A percentile compares a stretch with the other conserved stretches of the same genome.
phyloP scores from a whole-genome alignment of 352 stramenopile genomes.

The Phytophthora kernoviae region DNA sequence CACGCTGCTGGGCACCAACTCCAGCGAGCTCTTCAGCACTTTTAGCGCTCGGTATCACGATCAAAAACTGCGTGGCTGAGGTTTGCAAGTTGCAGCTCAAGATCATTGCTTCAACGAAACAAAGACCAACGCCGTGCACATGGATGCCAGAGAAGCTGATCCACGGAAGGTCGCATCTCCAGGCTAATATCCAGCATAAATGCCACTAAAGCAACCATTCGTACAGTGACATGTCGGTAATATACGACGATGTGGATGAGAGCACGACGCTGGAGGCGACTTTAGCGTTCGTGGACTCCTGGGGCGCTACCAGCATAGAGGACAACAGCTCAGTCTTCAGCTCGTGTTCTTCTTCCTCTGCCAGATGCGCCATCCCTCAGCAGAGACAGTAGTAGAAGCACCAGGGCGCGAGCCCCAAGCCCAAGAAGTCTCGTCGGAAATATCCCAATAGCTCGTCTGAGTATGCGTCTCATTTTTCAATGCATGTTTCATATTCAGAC shows the following conservation, averaged over 20 bases:
- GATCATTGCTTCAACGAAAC: too few relatives aligned
- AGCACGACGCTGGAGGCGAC: constrained; percentile 21
- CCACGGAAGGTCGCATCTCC: too few relatives aligned
- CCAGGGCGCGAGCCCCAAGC: not conserved
- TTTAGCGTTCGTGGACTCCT: constrained; percentile 25
- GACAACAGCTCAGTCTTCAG: not conserved
- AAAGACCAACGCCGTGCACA: too few relatives aligned
- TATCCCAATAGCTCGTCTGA: constrained; percentile 22
- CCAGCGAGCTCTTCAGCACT: too few relatives aligned
- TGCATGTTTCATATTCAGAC: constrained; percentile 15
- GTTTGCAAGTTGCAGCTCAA: too few relatives aligned
- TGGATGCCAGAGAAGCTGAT: too few relatives aligned
- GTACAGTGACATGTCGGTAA: too few relatives aligned
- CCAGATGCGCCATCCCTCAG: constrained; percentile 13
- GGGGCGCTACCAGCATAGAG: not conserved
- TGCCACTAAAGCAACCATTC: too few relatives aligned
- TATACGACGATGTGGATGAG: constrained; percentile 28
- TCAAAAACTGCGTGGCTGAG: too few relatives aligned
- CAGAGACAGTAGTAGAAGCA: constrained; percentile 20
- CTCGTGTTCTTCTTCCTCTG: not conserved
- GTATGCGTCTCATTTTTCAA: not conserved
- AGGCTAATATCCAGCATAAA: too few relatives aligned
- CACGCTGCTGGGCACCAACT: too few relatives aligned
- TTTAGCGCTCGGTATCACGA: too few relatives aligned
- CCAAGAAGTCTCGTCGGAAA: constrained; percentile 15